Conservation (phyloP, 2,329 filamentous ascomycete species). For the Ciborinia camelliae region DNA sequence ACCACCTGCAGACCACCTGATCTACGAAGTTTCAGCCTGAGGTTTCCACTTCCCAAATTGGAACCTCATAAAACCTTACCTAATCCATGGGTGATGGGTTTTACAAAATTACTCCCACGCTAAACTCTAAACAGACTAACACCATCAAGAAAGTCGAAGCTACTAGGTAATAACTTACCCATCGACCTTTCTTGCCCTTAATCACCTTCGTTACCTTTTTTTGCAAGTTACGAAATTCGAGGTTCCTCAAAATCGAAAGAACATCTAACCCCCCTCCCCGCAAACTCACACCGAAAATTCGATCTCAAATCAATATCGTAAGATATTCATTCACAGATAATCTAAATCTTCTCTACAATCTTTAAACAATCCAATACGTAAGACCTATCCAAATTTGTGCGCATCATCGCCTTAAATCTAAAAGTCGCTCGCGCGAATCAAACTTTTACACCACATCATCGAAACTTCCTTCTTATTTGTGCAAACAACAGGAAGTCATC, state of each 20-base stretch:
- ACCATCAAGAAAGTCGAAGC: neutral
- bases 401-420: conserved; percentile 1
- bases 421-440: conserved; percentile 13
- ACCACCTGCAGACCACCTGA: no score
- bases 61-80: no score
- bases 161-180: no score
- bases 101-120: neutral
- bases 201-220: conserved; percentile 14
- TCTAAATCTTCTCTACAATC: conserved; percentile 6
- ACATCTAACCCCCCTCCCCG: neutral
- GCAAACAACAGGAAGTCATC: conserved; percentile 6
- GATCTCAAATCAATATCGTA: neutral
- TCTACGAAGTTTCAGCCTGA: no score
- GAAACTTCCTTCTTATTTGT: neutral
- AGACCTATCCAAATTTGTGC: conserved; percentile 14
- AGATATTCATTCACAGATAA: conserved; percentile 2
- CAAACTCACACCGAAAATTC: conserved; percentile 5
- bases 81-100: no score
- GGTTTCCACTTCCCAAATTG: no score
- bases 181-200: conserved; percentile 15
- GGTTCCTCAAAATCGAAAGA: conserved; percentile 7
- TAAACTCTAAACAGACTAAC: neutral
- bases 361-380: neutral
- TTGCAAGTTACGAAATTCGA: conserved; percentile 16
- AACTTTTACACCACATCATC: conserved; percentile 12